Conservation (phyloP, 2,329 filamentous ascomycete species). For the Zopfia rhizophila region DNA sequence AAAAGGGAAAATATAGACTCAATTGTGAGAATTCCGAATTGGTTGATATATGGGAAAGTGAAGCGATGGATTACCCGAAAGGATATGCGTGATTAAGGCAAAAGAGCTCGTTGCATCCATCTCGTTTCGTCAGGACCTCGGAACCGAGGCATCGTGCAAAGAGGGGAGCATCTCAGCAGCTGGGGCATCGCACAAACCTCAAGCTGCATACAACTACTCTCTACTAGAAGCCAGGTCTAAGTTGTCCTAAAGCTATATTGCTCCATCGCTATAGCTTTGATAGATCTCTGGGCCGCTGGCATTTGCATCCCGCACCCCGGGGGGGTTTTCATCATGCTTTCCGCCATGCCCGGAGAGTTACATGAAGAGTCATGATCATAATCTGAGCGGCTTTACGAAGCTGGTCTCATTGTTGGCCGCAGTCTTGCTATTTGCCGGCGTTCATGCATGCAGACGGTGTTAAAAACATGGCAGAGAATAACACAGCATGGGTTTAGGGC, state of each 20-base stretch:
- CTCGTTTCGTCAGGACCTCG: conserved; percentile 9
- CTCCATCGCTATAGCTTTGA: conserved; percentile 4
- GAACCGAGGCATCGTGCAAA: conserved; percentile 9
- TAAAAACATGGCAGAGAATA: conserved; percentile 3
- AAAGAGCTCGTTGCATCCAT: too few relatives aligned
- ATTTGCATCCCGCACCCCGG: conserved; percentile 24
- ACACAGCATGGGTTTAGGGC: conserved; percentile 7
- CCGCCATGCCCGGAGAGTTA: conserved; percentile 22
- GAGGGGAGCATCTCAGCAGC: neutral
- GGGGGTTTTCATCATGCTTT: conserved; percentile 20
- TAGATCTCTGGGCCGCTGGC: neutral
- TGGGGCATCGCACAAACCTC: conserved; percentile 4
- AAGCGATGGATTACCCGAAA: conserved; percentile 5
- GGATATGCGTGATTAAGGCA: too few relatives aligned
- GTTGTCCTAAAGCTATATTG: conserved; percentile 18
- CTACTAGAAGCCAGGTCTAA: conserved; percentile 12
- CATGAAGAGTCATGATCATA: conserved; percentile 3
- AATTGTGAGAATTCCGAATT: conserved; percentile 1
- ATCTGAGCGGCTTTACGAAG: conserved; percentile 5
- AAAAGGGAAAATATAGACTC: conserved; percentile 10
- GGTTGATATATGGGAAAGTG: too few relatives aligned
- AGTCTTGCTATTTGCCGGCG: conserved; percentile 29
- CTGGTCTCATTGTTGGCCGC: conserved; percentile 17
- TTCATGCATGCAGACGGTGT: conserved; percentile 27
- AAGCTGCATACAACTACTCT: conserved; percentile 6